Percentiles rank a stretch among this genome's conserved stretches.
These are phyloP conservation scores for Neurospora crassa DNA, from an alignment of 2,329 filamentous ascomycete genomes.

Conservation along the genomic window DNA sequence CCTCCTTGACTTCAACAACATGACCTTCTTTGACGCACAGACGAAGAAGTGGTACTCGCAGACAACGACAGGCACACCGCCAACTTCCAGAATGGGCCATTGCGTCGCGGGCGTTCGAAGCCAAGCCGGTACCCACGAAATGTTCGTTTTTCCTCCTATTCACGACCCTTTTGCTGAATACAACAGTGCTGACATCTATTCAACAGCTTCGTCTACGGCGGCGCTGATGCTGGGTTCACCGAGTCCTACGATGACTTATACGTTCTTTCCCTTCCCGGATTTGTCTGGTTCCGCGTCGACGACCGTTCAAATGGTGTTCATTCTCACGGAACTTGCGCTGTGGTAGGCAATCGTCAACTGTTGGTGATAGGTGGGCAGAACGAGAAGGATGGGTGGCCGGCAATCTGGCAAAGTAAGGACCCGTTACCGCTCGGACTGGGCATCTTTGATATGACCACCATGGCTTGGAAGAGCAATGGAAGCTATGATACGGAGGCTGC, in stretches of 20 bases:
- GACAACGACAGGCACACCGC: slow-evolving; percentile 8
- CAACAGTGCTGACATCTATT: background rate
- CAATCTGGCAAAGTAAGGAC: slow-evolving; percentile 1
- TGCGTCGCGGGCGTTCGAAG: slow-evolving; percentile 7
- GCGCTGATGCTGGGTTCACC: slow-evolving; percentile 4
- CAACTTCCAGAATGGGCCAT: background rate
- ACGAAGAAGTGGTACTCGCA: slow-evolving; percentile 10
- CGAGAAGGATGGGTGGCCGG: background rate
- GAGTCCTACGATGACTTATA: slow-evolving; percentile 10
- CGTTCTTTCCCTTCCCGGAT: slow-evolving; percentile 13
- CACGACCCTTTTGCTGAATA: background rate
- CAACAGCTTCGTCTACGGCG: slow-evolving; percentile 9
- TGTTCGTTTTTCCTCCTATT: slow-evolving; percentile 4
- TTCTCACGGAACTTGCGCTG: slow-evolving; percentile 4
- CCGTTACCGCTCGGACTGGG: slow-evolving; percentile 9
- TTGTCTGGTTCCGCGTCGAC: slow-evolving; percentile 12
- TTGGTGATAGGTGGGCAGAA: slow-evolving; percentile 11
- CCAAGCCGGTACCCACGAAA: slow-evolving; percentile 11
- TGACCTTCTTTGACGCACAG: slow-evolving; percentile 14
- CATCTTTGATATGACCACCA: slow-evolving; percentile 13
- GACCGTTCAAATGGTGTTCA: slow-evolving; percentile 4
- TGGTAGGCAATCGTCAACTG: slow-evolving; percentile 12
- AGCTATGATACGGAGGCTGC: slow-evolving; percentile 5
- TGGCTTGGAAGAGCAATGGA: slow-evolving; percentile 9
- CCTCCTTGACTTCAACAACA: slow-evolving; percentile 5